Conservation (phyloP, 2,329 filamentous ascomycete genomes). For the Colletotrichum salicis region DNA sequence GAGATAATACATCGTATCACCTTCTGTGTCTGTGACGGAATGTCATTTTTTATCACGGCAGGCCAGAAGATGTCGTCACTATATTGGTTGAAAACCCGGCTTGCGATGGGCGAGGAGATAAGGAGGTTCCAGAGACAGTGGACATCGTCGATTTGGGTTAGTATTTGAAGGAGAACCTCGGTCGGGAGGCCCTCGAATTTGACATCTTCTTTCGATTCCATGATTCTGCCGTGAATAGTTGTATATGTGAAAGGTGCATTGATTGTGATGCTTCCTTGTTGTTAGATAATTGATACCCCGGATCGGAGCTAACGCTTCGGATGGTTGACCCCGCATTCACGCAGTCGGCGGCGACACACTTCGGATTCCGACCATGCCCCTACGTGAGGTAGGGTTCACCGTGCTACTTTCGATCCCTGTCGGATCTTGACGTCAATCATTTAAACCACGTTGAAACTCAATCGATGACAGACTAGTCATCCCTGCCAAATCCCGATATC, state of each 20-base stretch:
- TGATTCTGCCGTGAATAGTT: neutral
- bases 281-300: neutral
- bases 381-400: constrained; percentile 4
- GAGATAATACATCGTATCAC: constrained; percentile 15
- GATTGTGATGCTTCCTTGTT: neutral
- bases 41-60: neutral
- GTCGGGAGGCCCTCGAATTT: constrained; percentile 19
- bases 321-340: constrained; percentile 24
- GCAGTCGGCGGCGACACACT: neutral
- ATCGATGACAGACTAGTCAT: neutral
- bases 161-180: constrained; percentile 24
- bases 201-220: neutral
- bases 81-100: constrained; percentile 20
- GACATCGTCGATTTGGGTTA: constrained; percentile 12
- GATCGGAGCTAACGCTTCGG: neutral
- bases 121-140: constrained; percentile 27
- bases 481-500: neutral
- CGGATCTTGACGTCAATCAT: constrained; percentile 24
- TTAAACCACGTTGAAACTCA: neutral
- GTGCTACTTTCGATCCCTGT: constrained; percentile 2
- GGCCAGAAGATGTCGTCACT: constrained; percentile 19
- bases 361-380: neutral
- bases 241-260: too few species aligned
- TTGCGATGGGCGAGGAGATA: constrained; percentile 10
- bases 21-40: constrained; percentile 21